phyloP scores from a whole-genome alignment of 2,329 filamentous ascomycete species.

The Fonsecaea pedrosoi region DNA sequence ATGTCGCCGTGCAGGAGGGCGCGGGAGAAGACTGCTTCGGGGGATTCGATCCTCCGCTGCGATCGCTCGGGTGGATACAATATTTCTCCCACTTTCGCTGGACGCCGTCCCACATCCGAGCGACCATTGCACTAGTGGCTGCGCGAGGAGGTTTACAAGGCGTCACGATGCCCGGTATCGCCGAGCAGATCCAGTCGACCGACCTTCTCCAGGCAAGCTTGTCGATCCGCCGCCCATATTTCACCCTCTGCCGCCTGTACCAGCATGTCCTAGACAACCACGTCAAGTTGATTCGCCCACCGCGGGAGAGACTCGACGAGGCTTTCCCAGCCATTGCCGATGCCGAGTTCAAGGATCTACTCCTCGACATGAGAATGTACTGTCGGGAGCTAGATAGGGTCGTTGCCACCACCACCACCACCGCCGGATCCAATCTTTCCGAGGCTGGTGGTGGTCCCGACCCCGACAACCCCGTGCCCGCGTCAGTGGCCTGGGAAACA shows the following conservation, averaged over 20 bases:
- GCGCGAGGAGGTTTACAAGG: constrained; percentile 15
- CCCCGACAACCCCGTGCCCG: not conserved
- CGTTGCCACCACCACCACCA: too few relatives aligned
- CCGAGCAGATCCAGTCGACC: constrained; percentile 26
- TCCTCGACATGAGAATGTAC: constrained; percentile 28
- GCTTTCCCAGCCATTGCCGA: constrained; percentile 14
- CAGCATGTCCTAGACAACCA: constrained; percentile 22
- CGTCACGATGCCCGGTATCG: constrained; percentile 22
- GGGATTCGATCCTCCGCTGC: constrained; percentile 24
- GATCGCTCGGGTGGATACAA: constrained; percentile 23
- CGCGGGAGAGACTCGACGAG: constrained; percentile 18
- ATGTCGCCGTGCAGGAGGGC: constrained; percentile 4
- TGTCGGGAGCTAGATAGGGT: constrained; percentile 10
- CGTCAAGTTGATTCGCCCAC: constrained; percentile 19
- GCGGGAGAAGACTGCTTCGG: constrained; percentile 12
- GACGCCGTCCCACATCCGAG: constrained; percentile 18
- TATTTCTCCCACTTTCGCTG: constrained; percentile 24
- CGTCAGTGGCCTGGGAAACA: constrained; percentile 22
- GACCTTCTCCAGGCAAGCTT: constrained; percentile 27
- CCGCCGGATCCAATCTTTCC: not conserved
- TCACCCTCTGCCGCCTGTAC: constrained; percentile 20
- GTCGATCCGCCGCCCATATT: constrained; percentile 12
- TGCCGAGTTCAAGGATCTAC: constrained; percentile 20
- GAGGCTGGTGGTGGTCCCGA: not conserved
- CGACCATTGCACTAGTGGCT: constrained; percentile 15